Percentiles rank a stretch among this genome's conserved stretches.
Conservation (phyloP, 1,284 basidiomycete species). For the Entoloma clypeatum region DNA sequence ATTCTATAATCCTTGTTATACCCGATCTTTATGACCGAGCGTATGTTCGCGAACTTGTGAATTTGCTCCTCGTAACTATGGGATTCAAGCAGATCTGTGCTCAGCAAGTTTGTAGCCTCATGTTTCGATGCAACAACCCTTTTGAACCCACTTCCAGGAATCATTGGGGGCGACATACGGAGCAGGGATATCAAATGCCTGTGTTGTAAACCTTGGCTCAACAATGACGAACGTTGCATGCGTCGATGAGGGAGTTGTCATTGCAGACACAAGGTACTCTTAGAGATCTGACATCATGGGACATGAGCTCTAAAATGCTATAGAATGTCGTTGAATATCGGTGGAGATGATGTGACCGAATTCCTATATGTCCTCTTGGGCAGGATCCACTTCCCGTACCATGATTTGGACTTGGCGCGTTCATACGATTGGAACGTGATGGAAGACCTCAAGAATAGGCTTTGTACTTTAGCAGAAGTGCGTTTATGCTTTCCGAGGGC, state of each 20-base stretch:
- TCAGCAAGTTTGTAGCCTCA: conserved; percentile 66
- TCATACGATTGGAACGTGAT: conserved; percentile 86
- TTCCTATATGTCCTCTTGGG: conserved; percentile 82
- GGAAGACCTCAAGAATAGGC: conserved; percentile 81
- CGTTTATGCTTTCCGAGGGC: neutral
- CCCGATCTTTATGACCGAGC: conserved; percentile 88
- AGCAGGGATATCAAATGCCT: conserved; percentile 91
- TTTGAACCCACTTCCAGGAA: conserved; percentile 54
- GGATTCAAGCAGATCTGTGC: conserved; percentile 90
- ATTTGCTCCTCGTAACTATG: conserved; percentile 76
- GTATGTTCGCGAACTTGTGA: conserved; percentile 79
- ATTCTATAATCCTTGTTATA: conserved; percentile 86
- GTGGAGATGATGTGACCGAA: conserved; percentile 91
- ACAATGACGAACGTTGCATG: conserved; percentile 84
- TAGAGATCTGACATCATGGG: no score
- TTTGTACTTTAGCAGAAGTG: conserved; percentile 86
- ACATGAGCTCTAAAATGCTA: neutral
- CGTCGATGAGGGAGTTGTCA: conserved; percentile 91
- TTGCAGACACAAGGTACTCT: conserved; percentile 86
- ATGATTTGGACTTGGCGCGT: conserved; percentile 70
- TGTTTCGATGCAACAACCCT: neutral
- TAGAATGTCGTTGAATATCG: conserved; percentile 84
- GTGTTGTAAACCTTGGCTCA: conserved; percentile 94
- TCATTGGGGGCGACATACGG: conserved; percentile 93
- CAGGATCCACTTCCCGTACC: conserved; percentile 86